Conservation (phyloP, 768 basidiomycete species). For the Punctularia strigosozonata region DNA sequence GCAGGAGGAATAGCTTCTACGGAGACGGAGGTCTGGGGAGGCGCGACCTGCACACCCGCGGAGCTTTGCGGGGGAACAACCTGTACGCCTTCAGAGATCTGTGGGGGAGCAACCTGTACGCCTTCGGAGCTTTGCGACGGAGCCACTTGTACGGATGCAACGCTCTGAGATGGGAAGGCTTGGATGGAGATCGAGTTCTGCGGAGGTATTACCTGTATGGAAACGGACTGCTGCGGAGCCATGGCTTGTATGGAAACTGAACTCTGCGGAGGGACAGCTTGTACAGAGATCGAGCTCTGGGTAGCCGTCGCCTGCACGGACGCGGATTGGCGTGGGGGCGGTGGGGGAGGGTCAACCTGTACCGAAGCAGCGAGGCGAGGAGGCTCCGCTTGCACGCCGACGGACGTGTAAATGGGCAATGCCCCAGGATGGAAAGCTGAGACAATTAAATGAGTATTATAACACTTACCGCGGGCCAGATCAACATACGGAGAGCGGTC, state of each 20-base stretch:
- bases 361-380: slow-evolving; percentile 23
- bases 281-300: background rate
- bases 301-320: slow-evolving; percentile 12
- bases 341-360: slow-evolving; percentile 26
- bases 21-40: background rate
- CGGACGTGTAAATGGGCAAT: slow-evolving; percentile 19
- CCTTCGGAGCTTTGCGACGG: background rate
- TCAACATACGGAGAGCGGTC: background rate
- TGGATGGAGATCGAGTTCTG: background rate
- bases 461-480: background rate
- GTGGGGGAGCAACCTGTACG: background rate
- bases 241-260: slow-evolving; percentile 9
- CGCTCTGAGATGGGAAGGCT: background rate
- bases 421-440: too few relatives aligned
- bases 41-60: background rate
- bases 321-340: slow-evolving; percentile 5
- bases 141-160: background rate
- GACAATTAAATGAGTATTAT: too few relatives aligned
- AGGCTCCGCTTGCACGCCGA: slow-evolving; percentile 34
- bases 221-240: background rate
- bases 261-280: slow-evolving; percentile 7
- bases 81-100: background rate
- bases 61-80: background rate
- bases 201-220: slow-evolving; percentile 7
- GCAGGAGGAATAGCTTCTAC: background rate